Evolutionary conservation across 371 early-diverging fungal species (phyloP).

Genomic region (Saksenaea vasiformis): DNA sequence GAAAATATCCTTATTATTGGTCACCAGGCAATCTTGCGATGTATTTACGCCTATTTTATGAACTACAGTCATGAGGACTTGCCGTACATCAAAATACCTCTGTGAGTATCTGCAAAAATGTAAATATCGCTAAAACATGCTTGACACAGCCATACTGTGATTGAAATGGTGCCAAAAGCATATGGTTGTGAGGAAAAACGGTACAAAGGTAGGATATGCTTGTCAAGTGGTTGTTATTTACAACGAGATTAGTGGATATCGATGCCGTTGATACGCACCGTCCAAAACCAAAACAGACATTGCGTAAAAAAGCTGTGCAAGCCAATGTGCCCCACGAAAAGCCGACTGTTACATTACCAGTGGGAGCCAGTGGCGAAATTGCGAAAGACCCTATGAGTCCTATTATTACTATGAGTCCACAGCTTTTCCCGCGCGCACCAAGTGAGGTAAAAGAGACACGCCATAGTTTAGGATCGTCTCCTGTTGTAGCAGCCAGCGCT

Average conservation of each 20-base stretch:
- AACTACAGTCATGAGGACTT: slow-evolving; percentile 88
- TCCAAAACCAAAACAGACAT: slow-evolving; percentile 36
- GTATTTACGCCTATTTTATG: slow-evolving; percentile 93
- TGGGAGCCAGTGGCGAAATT: slow-evolving; percentile 50
- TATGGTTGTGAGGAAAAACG: slow-evolving; percentile 92
- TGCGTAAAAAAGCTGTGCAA: slow-evolving; percentile 8
- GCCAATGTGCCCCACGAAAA: slow-evolving; percentile 10
- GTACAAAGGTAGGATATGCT: slow-evolving; percentile 56
- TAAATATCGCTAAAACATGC: neutral
- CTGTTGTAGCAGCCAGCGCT: neutral
- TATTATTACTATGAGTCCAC: slow-evolving; percentile 44
- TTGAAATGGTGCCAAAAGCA: slow-evolving; percentile 93
- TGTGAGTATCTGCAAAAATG: slow-evolving; percentile 27
- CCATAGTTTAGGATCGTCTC: neutral
- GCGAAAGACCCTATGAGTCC: slow-evolving; percentile 47
- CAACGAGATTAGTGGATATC: slow-evolving; percentile 58
- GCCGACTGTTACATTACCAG: neutral
- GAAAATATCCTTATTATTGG: slow-evolving; percentile 94
- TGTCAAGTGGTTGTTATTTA: neutral
- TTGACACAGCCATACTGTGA: slow-evolving; percentile 77
- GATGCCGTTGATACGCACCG: slow-evolving; percentile 89
- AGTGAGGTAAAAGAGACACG: neutral
- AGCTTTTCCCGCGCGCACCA: slow-evolving; percentile 29
- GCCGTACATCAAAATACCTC: slow-evolving; percentile 95
- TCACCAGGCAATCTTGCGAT: slow-evolving; percentile 93